These are phyloP conservation scores for Salvia rosmarinus DNA, from an alignment of 257 asterid species.

Conservation along the genomic window DNA sequence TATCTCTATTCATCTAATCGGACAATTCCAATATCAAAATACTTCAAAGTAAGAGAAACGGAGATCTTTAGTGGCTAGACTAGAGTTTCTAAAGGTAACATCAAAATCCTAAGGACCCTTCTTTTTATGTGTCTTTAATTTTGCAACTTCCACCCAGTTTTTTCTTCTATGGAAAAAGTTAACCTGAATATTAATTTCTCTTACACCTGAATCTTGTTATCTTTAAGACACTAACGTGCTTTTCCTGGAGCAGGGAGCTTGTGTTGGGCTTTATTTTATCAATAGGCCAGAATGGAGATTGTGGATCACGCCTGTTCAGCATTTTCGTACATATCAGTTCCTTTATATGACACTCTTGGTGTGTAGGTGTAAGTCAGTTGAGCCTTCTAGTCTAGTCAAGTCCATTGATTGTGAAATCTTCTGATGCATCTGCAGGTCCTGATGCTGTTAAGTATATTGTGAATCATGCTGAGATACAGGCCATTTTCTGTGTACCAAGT, in stretches of 20 bases:
- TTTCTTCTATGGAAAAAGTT: conserved; percentile 17
- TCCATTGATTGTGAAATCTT: conserved; percentile 31
- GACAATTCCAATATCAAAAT: not conserved
- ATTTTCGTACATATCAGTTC: conserved; percentile 85
- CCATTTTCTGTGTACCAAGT: conserved; percentile 83
- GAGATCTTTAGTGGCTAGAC: not conserved
- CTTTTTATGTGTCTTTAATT: conserved; percentile 16
- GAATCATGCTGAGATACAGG: conserved; percentile 79
- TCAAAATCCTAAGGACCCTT: conserved; percentile 2
- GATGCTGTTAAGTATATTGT: conserved; percentile 92
- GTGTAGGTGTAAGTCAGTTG: conserved; percentile 45
- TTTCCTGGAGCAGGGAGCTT: conserved; percentile 68
- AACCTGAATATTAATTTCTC: conserved; percentile 4
- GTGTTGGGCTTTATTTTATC: conserved; percentile 85
- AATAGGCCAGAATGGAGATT: conserved; percentile 93
- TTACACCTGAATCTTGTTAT: conserved; percentile 8
- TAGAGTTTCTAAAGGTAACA: conserved; percentile 2
- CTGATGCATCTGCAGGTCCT: conserved; percentile 66
- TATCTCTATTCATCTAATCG: conserved; percentile 5
- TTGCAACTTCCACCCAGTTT: conserved; percentile 8
- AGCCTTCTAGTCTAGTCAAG: conserved; percentile 32
- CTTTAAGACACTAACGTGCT: conserved; percentile 26
- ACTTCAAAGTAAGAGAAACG: not conserved
- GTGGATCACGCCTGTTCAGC: conserved; percentile 97
- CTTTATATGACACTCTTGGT: conserved; percentile 98